Conservation (phyloP, 1,284 basidiomycete genomes). For the Cutaneotrichosporon arboriforme region DNA sequence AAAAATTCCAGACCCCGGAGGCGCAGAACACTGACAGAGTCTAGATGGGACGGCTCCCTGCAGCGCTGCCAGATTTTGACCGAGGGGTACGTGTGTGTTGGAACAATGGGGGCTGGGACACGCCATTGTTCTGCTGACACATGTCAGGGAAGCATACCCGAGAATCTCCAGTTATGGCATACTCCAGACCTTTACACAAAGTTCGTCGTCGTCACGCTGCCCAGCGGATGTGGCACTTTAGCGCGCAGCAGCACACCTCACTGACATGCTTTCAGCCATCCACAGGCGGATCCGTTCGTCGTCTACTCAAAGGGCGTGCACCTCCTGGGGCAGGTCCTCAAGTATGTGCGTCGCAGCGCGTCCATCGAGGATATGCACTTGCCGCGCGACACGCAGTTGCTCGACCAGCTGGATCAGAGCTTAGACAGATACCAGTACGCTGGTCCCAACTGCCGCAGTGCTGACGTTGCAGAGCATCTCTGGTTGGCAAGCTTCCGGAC, state of each 20-base stretch:
- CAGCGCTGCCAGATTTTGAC: constrained; percentile 18
- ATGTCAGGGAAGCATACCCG: constrained; percentile 19
- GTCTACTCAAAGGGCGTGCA: constrained; percentile 31
- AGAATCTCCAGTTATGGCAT: constrained; percentile 33
- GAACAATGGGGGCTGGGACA: no score
- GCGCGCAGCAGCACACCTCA: constrained; percentile 13
- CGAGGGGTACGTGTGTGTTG: constrained; percentile 14
- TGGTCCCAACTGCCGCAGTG: constrained; percentile 15
- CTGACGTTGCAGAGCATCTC: constrained; percentile 5
- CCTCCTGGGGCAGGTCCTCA: constrained; percentile 28
- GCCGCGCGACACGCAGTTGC: constrained; percentile 19
- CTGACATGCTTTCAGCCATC: constrained; percentile 18
- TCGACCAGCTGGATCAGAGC: constrained; percentile 29
- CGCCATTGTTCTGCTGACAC: not conserved
- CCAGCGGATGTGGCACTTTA: not conserved
- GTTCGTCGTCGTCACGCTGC: constrained; percentile 6
- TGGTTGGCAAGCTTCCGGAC: constrained; percentile 17
- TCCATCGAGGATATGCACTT: constrained; percentile 9
- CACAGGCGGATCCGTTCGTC: constrained; percentile 34
- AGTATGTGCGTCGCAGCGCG: constrained; percentile 23
- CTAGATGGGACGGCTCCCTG: constrained; percentile 28
- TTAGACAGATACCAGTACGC: constrained; percentile 23
- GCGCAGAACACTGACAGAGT: not conserved
- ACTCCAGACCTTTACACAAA: constrained; percentile 30
- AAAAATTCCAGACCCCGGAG: not conserved